phyloP scores from a whole-genome alignment of 345 rosid species.

The Pelargonium nanum region DNA sequence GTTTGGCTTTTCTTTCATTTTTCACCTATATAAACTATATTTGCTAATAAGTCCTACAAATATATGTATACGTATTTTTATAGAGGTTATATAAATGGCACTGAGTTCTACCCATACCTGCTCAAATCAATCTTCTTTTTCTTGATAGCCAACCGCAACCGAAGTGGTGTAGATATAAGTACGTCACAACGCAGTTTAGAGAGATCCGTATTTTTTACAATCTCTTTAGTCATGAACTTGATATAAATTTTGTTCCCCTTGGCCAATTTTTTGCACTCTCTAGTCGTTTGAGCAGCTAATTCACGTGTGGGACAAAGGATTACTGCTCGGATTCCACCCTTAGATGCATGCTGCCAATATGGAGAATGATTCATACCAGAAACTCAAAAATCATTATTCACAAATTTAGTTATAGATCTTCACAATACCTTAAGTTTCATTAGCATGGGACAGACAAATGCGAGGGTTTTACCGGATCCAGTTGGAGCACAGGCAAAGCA shows the following conservation, averaged over 20 bases:
- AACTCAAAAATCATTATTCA: slow-evolving; percentile 9
- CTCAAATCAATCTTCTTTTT: slow-evolving; percentile 67
- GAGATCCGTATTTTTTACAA: slow-evolving; percentile 45
- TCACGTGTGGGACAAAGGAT: slow-evolving; percentile 88
- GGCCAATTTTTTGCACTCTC: slow-evolving; percentile 84
- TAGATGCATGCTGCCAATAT: slow-evolving; percentile 38
- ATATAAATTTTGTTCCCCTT: slow-evolving; percentile 59
- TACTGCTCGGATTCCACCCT: slow-evolving; percentile 70
- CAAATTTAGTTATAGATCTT: background rate
- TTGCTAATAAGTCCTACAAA: background rate
- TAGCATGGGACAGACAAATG: slow-evolving; percentile 86
- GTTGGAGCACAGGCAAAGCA: slow-evolving; percentile 98
- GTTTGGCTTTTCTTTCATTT: background rate
- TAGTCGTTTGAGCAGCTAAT: slow-evolving; percentile 76
- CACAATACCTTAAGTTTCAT: slow-evolving; percentile 74
- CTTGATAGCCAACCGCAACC: slow-evolving; percentile 54
- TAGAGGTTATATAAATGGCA: background rate
- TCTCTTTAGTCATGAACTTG: slow-evolving; percentile 72
- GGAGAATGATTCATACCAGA: slow-evolving; percentile 8
- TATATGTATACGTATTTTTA: background rate
- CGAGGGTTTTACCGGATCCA: slow-evolving; percentile 92
- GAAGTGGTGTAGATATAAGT: slow-evolving; percentile 77
- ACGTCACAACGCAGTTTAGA: slow-evolving; percentile 67
- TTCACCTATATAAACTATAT: background rate
- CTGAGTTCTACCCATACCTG: slow-evolving; percentile 33